phyloP scores from a whole-genome alignment of 2,329 filamentous ascomycete species.

The Decorospora gaudefroyi region DNA sequence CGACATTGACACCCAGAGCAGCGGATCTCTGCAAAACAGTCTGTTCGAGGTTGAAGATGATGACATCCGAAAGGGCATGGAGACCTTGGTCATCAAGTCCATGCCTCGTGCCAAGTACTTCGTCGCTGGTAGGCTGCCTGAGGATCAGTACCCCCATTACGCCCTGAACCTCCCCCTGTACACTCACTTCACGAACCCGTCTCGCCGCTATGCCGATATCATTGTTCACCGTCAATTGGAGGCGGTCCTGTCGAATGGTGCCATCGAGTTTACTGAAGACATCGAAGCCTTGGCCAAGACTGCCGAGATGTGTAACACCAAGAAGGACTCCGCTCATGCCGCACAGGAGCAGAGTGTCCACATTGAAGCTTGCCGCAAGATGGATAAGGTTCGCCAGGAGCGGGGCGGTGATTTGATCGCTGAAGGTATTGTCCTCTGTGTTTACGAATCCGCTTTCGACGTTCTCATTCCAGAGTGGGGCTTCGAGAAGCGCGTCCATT shows the following conservation, averaged over 20 bases:
- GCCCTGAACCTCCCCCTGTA: conserved; percentile 90
- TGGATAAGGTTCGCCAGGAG: conserved; percentile 89
- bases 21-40: conserved; percentile 89
- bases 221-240: conserved; percentile 95
- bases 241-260: conserved; percentile 77
- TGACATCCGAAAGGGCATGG: conserved; percentile 95
- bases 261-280: conserved; percentile 85
- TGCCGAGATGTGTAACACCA: conserved; percentile 94
- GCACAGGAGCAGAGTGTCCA: conserved; percentile 99
- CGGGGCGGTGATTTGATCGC: conserved; percentile 89
- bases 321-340: conserved; percentile 97
- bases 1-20: conserved; percentile 86
- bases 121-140: conserved; percentile 76
- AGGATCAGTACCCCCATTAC: conserved; percentile 84
- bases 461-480: conserved; percentile 97
- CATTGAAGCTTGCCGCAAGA: conserved; percentile 93
- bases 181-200: conserved; percentile 96
- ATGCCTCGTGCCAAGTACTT: conserved; percentile 98
- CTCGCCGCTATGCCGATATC: conserved; percentile 91
- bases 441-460: conserved; percentile 98
- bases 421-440: conserved; percentile 93
- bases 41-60: conserved; percentile 89
- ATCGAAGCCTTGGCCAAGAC: conserved; percentile 87
- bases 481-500: conserved; percentile 99
- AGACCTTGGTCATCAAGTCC: conserved; percentile 90